These are phyloP conservation scores for Cryptococcus sp. DNA, from an alignment of 1,284 basidiomycete genomes.

Conservation along the genomic window DNA sequence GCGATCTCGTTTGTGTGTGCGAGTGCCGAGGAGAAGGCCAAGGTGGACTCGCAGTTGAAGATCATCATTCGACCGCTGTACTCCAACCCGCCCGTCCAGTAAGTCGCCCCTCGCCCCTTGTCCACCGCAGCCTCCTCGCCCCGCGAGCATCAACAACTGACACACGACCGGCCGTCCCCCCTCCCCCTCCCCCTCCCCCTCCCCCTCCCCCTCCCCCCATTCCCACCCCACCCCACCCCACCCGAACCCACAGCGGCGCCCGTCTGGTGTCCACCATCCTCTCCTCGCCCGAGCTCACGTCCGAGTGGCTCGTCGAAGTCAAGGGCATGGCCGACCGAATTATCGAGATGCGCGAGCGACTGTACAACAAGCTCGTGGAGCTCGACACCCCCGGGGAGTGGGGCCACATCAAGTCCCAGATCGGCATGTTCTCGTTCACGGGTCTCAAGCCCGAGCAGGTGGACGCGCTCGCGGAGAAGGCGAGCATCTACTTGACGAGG, in stretches of 20 bases:
- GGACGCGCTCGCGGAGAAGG: slow-evolving; percentile 80
- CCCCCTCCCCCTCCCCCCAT: too few species aligned
- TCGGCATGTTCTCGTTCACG: slow-evolving; percentile 75
- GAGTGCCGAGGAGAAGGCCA: slow-evolving; percentile 76
- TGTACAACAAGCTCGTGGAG: slow-evolving; percentile 77
- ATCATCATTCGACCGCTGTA: slow-evolving; percentile 97
- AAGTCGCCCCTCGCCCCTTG: slow-evolving; percentile 11
- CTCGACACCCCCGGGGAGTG: slow-evolving; percentile 90
- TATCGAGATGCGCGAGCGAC: slow-evolving; percentile 85
- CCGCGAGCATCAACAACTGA: too few species aligned
- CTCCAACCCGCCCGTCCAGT: slow-evolving; percentile 93
- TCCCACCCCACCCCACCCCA: too few species aligned
- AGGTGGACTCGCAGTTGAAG: slow-evolving; percentile 90
- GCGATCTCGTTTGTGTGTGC: slow-evolving; percentile 81
- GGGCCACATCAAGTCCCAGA: slow-evolving; percentile 95
- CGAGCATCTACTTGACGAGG: slow-evolving; percentile 75
- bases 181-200: too few species aligned
- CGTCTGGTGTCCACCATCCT: slow-evolving; percentile 83
- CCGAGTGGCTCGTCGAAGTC: slow-evolving; percentile 84
- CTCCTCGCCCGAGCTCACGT: slow-evolving; percentile 69
- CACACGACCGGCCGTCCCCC: neutral
- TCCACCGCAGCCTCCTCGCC: too few species aligned
- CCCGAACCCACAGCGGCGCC: slow-evolving; percentile 69
- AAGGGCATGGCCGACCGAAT: slow-evolving; percentile 96
- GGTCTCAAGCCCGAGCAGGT: slow-evolving; percentile 81